Percentiles rank a stretch among this genome's conserved stretches.
These are phyloP conservation scores for Pythium brachiatum DNA, from an alignment of 352 stramenopile genomes.

Conservation along the genomic window DNA sequence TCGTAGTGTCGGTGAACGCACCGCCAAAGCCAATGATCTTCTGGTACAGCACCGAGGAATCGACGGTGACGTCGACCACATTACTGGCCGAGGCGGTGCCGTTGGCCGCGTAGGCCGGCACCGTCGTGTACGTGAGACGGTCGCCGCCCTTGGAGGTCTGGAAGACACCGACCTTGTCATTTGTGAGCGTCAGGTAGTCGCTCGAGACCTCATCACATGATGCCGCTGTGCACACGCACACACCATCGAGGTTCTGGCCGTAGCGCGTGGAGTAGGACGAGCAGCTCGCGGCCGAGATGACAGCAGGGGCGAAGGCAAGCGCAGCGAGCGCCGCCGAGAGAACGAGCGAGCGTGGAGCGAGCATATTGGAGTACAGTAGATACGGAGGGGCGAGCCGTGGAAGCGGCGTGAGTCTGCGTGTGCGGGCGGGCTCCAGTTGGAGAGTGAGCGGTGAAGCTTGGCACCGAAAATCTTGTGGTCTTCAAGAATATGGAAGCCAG, in stretches of 20 bases:
- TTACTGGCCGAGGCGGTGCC: conserved; percentile 26
- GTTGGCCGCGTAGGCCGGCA: background rate
- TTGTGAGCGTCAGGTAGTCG: conserved; percentile 35
- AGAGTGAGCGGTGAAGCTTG: background rate
- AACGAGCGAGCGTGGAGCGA: background rate
- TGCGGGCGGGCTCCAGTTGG: background rate
- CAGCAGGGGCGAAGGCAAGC: background rate
- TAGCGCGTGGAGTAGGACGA: conserved; percentile 39
- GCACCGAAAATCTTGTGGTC: background rate
- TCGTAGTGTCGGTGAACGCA: conserved; percentile 84
- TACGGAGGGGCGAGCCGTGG: too few species aligned
- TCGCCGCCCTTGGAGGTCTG: conserved; percentile 39
- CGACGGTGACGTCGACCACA: conserved; percentile 24
- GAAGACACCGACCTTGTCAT: conserved; percentile 35
- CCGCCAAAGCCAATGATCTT: conserved; percentile 86
- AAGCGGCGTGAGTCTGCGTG: background rate
- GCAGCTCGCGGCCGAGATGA: background rate
- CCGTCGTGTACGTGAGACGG: conserved; percentile 34
- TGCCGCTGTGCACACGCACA: conserved; percentile 50
- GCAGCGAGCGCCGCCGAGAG: background rate
- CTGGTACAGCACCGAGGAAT: conserved; percentile 54
- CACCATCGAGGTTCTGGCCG: conserved; percentile 37
- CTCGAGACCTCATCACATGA: conserved; percentile 50
- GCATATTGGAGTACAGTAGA: too few species aligned
- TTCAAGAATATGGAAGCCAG: background rate